Percentiles rank a stretch among this genome's conserved stretches.
Evolutionary conservation across 305 asterid genomes (phyloP).

Genomic region (Plantago lanceolata): DNA sequence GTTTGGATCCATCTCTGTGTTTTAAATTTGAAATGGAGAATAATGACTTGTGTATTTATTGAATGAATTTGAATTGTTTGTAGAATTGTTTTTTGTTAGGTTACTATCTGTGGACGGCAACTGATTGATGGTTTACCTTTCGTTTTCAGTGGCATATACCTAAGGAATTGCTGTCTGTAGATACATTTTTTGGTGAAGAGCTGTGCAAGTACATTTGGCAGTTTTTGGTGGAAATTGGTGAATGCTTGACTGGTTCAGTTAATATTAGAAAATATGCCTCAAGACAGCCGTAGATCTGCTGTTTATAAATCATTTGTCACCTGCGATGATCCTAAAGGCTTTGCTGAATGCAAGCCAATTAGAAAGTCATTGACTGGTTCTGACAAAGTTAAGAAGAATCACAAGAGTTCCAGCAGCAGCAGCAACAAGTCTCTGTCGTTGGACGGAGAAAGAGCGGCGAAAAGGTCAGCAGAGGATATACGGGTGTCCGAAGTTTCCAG

Average conservation of each 20-base stretch:
- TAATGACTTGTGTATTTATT: background rate
- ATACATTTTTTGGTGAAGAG: slow-evolving; percentile 18
- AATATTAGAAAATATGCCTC: slow-evolving; percentile 48
- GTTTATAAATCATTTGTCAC: slow-evolving; percentile 62
- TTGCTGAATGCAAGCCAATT: slow-evolving; percentile 48
- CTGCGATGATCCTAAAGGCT: slow-evolving; percentile 72
- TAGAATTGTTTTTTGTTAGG: slow-evolving; percentile 8
- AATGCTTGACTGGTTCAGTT: slow-evolving; percentile 32
- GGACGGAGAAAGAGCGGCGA: slow-evolving; percentile 23
- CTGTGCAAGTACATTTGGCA: slow-evolving; percentile 31
- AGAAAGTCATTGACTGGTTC: slow-evolving; percentile 43
- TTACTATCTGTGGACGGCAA: slow-evolving; percentile 35
- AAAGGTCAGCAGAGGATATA: slow-evolving; percentile 28
- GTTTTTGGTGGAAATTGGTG: slow-evolving; percentile 14
- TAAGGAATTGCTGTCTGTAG: slow-evolving; percentile 18
- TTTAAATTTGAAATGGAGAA: slow-evolving; percentile 21
- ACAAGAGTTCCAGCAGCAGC: slow-evolving; percentile 27
- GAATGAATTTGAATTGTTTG: background rate
- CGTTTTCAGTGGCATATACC: slow-evolving; percentile 29
- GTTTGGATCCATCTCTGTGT: background rate
- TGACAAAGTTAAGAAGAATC: slow-evolving; percentile 23
- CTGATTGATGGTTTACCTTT: slow-evolving; percentile 20
- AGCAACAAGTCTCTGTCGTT: slow-evolving; percentile 20
- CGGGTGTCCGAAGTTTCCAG: slow-evolving; percentile 50
- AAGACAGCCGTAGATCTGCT: slow-evolving; percentile 53